These are phyloP conservation scores for Zychaea mexicana DNA, from an alignment of 371 early-diverging fungal species.

Conservation along the genomic window DNA sequence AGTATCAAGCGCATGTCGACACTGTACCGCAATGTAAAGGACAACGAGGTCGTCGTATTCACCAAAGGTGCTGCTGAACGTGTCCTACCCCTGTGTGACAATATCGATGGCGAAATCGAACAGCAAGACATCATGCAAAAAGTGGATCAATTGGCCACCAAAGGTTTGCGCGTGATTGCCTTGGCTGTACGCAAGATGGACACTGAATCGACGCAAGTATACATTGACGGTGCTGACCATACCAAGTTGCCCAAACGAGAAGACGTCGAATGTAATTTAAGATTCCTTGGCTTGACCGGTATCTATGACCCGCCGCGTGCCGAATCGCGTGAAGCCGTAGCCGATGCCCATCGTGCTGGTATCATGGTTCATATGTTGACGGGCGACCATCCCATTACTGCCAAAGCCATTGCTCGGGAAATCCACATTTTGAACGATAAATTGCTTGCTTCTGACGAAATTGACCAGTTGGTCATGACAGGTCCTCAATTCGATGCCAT, in stretches of 20 bases:
- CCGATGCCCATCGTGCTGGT: slow-evolving; percentile 88
- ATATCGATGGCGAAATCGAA: slow-evolving; percentile 26
- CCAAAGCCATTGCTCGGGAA: slow-evolving; percentile 90
- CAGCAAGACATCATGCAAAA: slow-evolving; percentile 42
- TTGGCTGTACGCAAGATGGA: slow-evolving; percentile 52
- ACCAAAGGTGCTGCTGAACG: slow-evolving; percentile 83
- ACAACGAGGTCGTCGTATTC: slow-evolving; percentile 45
- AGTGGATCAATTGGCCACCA: slow-evolving; percentile 58
- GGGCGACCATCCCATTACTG: slow-evolving; percentile 94
- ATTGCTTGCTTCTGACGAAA: slow-evolving; percentile 25
- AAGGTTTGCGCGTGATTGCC: slow-evolving; percentile 73
- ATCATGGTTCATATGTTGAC: slow-evolving; percentile 96
- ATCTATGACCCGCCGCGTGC: slow-evolving; percentile 92
- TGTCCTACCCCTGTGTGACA: slow-evolving; percentile 60
- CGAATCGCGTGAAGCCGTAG: slow-evolving; percentile 77
- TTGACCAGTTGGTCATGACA: slow-evolving; percentile 67
- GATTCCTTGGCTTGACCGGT: slow-evolving; percentile 90
- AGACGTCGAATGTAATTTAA: slow-evolving; percentile 71
- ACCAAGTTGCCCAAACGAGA: slow-evolving; percentile 63
- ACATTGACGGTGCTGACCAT: slow-evolving; percentile 30
- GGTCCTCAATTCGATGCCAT: slow-evolving; percentile 84
- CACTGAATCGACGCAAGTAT: slow-evolving; percentile 19
- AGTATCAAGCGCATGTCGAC: slow-evolving; percentile 93
- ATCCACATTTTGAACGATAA: slow-evolving; percentile 81
- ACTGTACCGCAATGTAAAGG: slow-evolving; percentile 61